Base-by-base conservation (phyloP, 2,329 filamentous ascomycete species). In the Pseudogymnoascus sp. region DNA sequence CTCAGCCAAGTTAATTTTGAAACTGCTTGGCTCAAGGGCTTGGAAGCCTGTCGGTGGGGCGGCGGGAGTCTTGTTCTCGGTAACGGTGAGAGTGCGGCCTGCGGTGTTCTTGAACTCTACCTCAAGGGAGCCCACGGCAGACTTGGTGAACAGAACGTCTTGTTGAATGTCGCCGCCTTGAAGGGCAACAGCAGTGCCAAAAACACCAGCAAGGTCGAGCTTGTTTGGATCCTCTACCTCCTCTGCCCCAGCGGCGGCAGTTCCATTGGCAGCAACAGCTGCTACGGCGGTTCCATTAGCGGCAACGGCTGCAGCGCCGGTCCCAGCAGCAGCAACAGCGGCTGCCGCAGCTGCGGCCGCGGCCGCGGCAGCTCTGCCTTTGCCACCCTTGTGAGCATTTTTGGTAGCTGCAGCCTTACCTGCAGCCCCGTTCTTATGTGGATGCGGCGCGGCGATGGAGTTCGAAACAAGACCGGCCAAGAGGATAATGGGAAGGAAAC, bases 71-170 rank as follows among this genome's bases (percentile, higher is more conserved):
- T 66, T 67, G 70, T 77, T 77, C 66, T 77, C 74, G 29, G 71
- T 74, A 61, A 77, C 76, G 40, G 70, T 72, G 7, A 77, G 68
- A n/a, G 67, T 71, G n/a, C 72, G 70, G 40, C 67, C 73, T 5
- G 69, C 67, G 1, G 69, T 51, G 64, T 75, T 75, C 63, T 75
- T 70, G 68, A 78, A 76, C 67, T 78, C 76, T 64, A 77, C 69
- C 62, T 78, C 77, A 61, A 78, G 70, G 14, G 65, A 63, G n/a
- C 75, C 75, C 60, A 73, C 73, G 36, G 65, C 64, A 57, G 51
- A 57, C 51, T 57, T 70, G 1, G 75, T 74, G 62, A 73, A 77
- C 2, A 70, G 23, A 0, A 69, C 69, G 60, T 76, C 75, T 21
- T 70, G 71, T 67, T 76, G 72, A 65, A 74, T 63, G 42, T 74